Evolutionary conservation across 768 basidiomycete species (phyloP), one percentile per base, ranked within the genome.

Genomic region (Kwoniella heveanensis): DNA sequence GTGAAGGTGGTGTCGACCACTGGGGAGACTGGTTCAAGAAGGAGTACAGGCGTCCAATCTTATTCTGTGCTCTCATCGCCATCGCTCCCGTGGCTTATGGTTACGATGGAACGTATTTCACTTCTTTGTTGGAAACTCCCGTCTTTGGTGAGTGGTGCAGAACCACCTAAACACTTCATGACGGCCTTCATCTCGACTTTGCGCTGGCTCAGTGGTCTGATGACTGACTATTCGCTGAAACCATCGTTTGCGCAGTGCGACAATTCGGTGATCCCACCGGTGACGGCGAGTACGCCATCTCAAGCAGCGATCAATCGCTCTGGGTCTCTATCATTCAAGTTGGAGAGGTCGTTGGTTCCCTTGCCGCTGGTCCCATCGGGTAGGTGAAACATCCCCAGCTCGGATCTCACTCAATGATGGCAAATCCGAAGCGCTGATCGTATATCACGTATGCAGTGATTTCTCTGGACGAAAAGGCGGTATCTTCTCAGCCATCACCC

Each of bases 291-390:
- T 72, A 70, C 49, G 32, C 50, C 3, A 58, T 77, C 36, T 60
- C 65, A 1, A 73, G 72, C 27, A 58, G 61, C 29, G 53, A 66
- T 58, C 68, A 65, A 46, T 71, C 74, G 9, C 59, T 78, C 24
- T 77, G 76, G 60, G 71, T 67, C 1, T 67, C 66, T 7, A 70
- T 70, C 53, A 70, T 70, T 29, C 80, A 80, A 48, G 80, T 77
- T 25, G 80, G 80, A 65, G 80, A 80, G 61, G 68, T 80, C 47
- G 52, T 78, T 54, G 79, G 80, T 44, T 72, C 80, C 0, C 67
- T 80, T 17, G 65, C 65, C 1, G 78, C 80, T 39, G 74, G 73
- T 21, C 54, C 74, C 30, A 66, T 80, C 54, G 79, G 79, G 68
- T 69, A 37, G 39, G 68, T 57, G n/a, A n/a, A n/a, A n/a, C n/a